Base-by-base conservation (phyloP, 208 protist genomes). In the Wallacemonas rigidus region DNA sequence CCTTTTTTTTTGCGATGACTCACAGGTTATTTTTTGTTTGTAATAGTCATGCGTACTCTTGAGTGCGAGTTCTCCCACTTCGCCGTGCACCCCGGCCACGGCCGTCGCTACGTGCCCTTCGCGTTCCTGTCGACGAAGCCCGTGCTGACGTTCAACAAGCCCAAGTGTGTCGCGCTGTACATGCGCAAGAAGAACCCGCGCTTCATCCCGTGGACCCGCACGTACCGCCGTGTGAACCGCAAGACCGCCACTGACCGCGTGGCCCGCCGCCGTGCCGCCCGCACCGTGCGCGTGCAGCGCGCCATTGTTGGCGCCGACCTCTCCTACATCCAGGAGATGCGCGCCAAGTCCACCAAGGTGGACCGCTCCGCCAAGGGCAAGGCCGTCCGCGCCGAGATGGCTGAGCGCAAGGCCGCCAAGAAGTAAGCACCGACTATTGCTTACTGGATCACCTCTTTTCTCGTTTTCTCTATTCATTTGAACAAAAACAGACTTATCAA, bases 151-250 rank as follows among this genome's bases (percentile, higher is more conserved):
- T 98, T 98, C 85, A 79, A 86, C 61, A 82, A 85, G 75, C 88
- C 89, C 57, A 97, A 97, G 89, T 95, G 92, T 86, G 89, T 92
- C 65, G 90, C 81, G 47, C 78, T 97, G 82, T 98, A 95, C 91
- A 91, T 94, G 87, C 89, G 90, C 82, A 98, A 98, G 91, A 98
- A 97, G 91, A 98, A 98, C 90, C 92, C 94, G 65, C 90, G 92
- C 74, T 95, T 95, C 82, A 69, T 98, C 69, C 81, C 83, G 74
- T 98, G 94, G 94, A 98, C 94, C 78, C 88, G 90, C 83, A 93
- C 92, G 75, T 98, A 96, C 92, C 92, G 94, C 77, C 89, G 91
- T 75, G 91, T 96, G 60, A 87, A 96, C 88, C 93, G 92, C 88
- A 98, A 98, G 90, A 92, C 84, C 74, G 88, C 86, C 62, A 89